Base-by-base conservation (phyloP, 2,329 filamentous ascomycete genomes). In the Penicillium sp. region DNA sequence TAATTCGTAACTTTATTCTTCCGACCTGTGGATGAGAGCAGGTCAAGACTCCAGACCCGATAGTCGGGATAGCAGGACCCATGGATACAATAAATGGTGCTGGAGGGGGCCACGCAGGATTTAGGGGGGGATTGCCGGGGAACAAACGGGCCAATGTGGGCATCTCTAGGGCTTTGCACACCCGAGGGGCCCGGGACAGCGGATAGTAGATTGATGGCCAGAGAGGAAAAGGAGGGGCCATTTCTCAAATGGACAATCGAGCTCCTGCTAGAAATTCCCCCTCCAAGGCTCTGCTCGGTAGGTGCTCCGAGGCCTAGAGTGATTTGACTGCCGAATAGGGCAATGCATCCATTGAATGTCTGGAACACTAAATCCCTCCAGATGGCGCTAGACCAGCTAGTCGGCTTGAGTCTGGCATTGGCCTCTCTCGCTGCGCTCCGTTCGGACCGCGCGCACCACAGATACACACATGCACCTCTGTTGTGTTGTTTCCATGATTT, bases 281-380 rank as follows among this genome's bases (percentile, higher is more conserved):
- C 5, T n/a, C 6, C n/a, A 20, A 39, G 30, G 23, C 40, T 45
- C 20, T 36, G 45, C 46, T 51, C 47, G 51, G 51, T 51, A 51
- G 30, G 26, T 37, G 10, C 34, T 33, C 51, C 42, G 46, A 50
- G 23, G 18, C 20, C 45, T 46, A 26, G 46, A 40, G 15, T 33
- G 40, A 46, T 30, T 40, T 27, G 34, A 55, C 18, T 54, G 30
- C 52, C 43, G 36, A 44, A 32, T 48, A 43, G 21, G 24, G 40
- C 13, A 21, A 46, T 24, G 24, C 24, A 20, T n/a, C 17, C 24
- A 21, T 34, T 27, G 43, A 48, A 56, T 41, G 49, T 56, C 17
- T 53, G 50, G 55, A 43, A 52, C 56, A 48, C 56, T 56, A 55
- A 51, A 49, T 53, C 49, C 56, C 46, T 52, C 43, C 42, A 43